Evolutionary conservation across 1,284 basidiomycete species (phyloP).

Genomic region (Rhodotorula sp.): DNA sequence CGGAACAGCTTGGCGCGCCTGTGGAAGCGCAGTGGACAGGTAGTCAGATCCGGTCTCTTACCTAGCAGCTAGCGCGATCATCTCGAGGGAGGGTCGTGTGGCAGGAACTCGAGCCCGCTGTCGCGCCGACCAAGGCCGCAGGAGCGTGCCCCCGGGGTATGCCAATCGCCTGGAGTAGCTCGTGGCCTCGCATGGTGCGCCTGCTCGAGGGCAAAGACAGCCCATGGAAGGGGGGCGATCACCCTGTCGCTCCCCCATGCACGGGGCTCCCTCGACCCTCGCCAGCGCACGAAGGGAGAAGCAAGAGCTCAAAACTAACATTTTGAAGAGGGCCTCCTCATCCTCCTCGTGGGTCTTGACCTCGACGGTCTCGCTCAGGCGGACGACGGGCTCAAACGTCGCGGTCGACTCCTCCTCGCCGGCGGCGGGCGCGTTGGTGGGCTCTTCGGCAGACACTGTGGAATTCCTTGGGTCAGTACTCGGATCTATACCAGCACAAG

Average conservation of each 20-base stretch:
- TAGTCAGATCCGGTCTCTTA: background rate
- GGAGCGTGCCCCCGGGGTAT: too few species aligned
- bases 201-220: too few species aligned
- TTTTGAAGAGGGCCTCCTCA: conserved; percentile 91
- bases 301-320: conserved; percentile 58
- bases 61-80: background rate
- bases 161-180: too few species aligned
- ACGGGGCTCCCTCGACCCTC: too few species aligned
- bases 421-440: conserved; percentile 20
- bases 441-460: conserved; percentile 28
- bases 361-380: conserved; percentile 93
- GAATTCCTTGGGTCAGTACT: background rate
- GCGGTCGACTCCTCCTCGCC: conserved; percentile 80
- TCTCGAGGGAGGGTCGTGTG: background rate
- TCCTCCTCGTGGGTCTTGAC: conserved; percentile 95
- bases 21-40: background rate
- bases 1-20: conserved; percentile 99
- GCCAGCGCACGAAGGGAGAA: background rate
- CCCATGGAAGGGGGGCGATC: too few species aligned
- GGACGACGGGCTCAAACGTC: conserved; percentile 95
- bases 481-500: background rate
- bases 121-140: too few species aligned
- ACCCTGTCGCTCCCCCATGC: too few species aligned
- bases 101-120: too few species aligned
- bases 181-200: too few species aligned